phyloP scores from a whole-genome alignment of 495 filamentous ascomycete genomes.

The Hyphodiscus hymeniophilus region DNA sequence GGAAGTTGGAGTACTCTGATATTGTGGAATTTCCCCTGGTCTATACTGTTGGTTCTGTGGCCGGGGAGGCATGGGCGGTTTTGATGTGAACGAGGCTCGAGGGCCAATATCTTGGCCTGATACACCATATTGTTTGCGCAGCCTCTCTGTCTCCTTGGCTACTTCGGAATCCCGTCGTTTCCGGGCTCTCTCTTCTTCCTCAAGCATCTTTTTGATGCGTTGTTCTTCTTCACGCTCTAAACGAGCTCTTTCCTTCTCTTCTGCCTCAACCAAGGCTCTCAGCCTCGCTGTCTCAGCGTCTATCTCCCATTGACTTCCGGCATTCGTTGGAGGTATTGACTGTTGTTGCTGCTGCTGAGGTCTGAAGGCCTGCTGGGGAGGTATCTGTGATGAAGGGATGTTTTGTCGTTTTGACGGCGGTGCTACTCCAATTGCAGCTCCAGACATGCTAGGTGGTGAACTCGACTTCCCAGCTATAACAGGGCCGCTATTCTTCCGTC shows the following conservation, averaged over 20 bases:
- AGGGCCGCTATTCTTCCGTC: constrained; percentile 21
- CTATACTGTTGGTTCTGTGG: neutral
- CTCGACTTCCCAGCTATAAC: constrained; percentile 16
- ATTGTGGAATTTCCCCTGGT: constrained; percentile 6
- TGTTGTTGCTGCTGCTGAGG: constrained; percentile 11
- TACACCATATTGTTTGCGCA: constrained; percentile 64
- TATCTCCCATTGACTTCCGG: constrained; percentile 46
- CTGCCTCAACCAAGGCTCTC: constrained; percentile 45
- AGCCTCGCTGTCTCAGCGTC: constrained; percentile 58
- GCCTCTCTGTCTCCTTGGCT: constrained; percentile 75
- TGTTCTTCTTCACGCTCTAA: constrained; percentile 53
- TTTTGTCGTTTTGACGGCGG: neutral
- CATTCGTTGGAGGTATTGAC: constrained; percentile 31
- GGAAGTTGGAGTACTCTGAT: constrained; percentile 10
- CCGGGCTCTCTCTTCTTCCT: constrained; percentile 64
- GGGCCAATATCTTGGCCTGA: neutral
- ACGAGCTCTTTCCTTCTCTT: constrained; percentile 45
- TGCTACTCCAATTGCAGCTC: constrained; percentile 8
- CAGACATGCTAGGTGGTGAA: constrained; percentile 19
- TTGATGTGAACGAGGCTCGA: neutral
- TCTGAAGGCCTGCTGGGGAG: constrained; percentile 6
- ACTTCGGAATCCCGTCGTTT: constrained; percentile 62
- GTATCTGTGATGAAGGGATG: constrained; percentile 14
- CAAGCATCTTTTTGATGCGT: constrained; percentile 67
- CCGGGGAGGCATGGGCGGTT: constrained; percentile 6